phyloP scores from a whole-genome alignment of 2,329 filamentous ascomycete species.

The Sphaerostilbella broomeana region DNA sequence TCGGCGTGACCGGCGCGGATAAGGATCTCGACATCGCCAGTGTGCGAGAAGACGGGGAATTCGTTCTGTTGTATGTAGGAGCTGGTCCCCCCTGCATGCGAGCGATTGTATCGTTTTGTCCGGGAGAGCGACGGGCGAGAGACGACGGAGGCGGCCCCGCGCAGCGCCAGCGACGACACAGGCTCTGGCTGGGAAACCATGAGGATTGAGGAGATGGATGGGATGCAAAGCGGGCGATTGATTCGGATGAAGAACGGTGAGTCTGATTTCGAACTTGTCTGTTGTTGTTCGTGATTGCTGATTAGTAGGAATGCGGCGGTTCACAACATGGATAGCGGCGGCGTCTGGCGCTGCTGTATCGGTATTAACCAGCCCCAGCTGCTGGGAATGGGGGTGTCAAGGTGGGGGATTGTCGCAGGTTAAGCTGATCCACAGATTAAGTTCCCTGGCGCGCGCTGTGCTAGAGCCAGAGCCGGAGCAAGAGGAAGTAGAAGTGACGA shows the following conservation, averaged over 20 bases:
- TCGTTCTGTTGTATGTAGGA: slow-evolving; percentile 74
- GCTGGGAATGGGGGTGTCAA: slow-evolving; percentile 3
- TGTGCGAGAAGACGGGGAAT: slow-evolving; percentile 84
- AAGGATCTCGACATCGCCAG: slow-evolving; percentile 87
- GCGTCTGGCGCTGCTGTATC: slow-evolving; percentile 8
- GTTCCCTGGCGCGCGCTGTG: not conserved
- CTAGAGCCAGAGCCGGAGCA: too few relatives aligned
- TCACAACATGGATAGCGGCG: slow-evolving; percentile 5
- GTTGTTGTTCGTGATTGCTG: not conserved
- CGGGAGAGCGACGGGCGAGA: slow-evolving; percentile 55
- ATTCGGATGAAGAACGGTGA: slow-evolving; percentile 2
- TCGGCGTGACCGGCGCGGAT: slow-evolving; percentile 57
- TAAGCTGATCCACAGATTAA: not conserved
- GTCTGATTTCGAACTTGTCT: not conserved
- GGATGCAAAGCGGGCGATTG: slow-evolving; percentile 5
- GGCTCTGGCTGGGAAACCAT: slow-evolving; percentile 60
- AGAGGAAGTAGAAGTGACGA: too few relatives aligned
- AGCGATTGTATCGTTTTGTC: slow-evolving; percentile 69
- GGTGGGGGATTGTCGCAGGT: slow-evolving; percentile 8
- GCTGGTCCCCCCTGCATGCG: slow-evolving; percentile 64
- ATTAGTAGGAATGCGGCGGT: not conserved
- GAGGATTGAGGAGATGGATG: slow-evolving; percentile 19
- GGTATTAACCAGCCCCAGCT: slow-evolving; percentile 4
- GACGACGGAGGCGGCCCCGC: slow-evolving; percentile 51
- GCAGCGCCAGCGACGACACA: slow-evolving; percentile 47